phyloP scores from a whole-genome alignment of 2,329 filamentous ascomycete species.

The Aspergillus intermedius region DNA sequence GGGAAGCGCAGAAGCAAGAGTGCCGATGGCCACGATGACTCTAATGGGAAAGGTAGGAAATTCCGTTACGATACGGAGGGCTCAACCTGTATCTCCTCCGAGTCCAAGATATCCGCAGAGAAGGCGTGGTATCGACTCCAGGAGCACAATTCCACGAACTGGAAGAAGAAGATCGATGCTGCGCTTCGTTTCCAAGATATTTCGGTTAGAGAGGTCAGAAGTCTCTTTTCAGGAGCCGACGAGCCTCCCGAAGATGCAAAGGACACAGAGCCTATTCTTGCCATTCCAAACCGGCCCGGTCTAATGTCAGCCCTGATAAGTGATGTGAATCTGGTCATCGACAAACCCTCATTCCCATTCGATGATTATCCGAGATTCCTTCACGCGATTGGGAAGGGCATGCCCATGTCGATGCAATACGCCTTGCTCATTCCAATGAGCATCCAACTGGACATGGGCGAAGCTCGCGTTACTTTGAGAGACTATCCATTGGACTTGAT shows the following conservation, averaged over 20 bases:
- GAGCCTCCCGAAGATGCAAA: slow-evolving; percentile 74
- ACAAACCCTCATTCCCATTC: slow-evolving; percentile 88
- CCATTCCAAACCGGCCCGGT: slow-evolving; percentile 76
- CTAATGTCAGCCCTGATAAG: slow-evolving; percentile 74
- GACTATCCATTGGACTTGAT: slow-evolving; percentile 91
- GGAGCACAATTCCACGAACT: slow-evolving; percentile 77
- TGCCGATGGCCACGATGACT: slow-evolving; percentile 40
- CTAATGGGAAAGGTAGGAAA: slow-evolving; percentile 30
- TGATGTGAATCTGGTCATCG: slow-evolving; percentile 76
- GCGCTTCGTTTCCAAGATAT: slow-evolving; percentile 62
- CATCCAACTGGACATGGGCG: slow-evolving; percentile 81
- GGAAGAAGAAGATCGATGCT: slow-evolving; percentile 84
- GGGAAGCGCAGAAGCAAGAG: slow-evolving; percentile 49
- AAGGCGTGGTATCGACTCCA: slow-evolving; percentile 72
- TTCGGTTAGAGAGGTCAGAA: slow-evolving; percentile 71
- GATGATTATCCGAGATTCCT: slow-evolving; percentile 76
- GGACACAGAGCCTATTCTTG: slow-evolving; percentile 76
- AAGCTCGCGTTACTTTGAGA: slow-evolving; percentile 75
- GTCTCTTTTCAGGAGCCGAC: slow-evolving; percentile 74
- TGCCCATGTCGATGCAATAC: slow-evolving; percentile 87
- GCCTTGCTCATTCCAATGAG: slow-evolving; percentile 84
- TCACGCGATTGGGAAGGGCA: slow-evolving; percentile 88
- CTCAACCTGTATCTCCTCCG: slow-evolving; percentile 63
- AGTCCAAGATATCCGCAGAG: slow-evolving; percentile 64
- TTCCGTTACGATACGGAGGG: slow-evolving; percentile 73